phyloP scores from a whole-genome alignment of 2,329 filamentous ascomycete species.

The Colletotrichum liaoningense region DNA sequence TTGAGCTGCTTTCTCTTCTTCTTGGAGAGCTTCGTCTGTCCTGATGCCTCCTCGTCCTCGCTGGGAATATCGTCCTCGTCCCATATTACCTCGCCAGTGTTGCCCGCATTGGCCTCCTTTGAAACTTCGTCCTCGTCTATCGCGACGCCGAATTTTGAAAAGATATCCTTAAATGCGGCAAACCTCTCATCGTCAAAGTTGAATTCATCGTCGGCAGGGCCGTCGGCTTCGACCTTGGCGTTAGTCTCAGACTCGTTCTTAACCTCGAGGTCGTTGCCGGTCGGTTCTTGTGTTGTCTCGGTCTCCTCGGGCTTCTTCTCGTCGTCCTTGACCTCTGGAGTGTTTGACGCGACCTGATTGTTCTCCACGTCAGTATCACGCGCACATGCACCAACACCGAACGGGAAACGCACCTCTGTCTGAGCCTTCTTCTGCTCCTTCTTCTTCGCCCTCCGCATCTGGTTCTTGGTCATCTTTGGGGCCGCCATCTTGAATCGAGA shows the following conservation, averaged over 20 bases:
- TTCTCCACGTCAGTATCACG: constrained; percentile 4
- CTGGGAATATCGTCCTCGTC: constrained; percentile 88
- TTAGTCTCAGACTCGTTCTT: constrained; percentile 52
- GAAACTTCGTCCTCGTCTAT: constrained; percentile 71
- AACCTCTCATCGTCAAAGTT: constrained; percentile 81
- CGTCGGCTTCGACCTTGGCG: constrained; percentile 55
- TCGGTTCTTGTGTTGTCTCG: constrained; percentile 40
- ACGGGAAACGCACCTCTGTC: constrained; percentile 58
- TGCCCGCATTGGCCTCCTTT: constrained; percentile 74
- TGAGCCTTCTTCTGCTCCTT: constrained; percentile 85
- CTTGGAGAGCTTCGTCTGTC: constrained; percentile 83
- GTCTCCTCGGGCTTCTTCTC: constrained; percentile 43
- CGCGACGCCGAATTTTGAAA: constrained; percentile 79
- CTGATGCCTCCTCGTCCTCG: constrained; percentile 78
- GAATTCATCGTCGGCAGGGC: constrained; percentile 70
- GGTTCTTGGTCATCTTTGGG: constrained; percentile 90
- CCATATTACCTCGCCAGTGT: constrained; percentile 88
- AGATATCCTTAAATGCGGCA: constrained; percentile 84
- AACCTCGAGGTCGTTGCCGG: constrained; percentile 52
- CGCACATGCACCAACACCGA: too few relatives aligned
- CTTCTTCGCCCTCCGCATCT: constrained; percentile 91
- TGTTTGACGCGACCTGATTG: constrained; percentile 29
- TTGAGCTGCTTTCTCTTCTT: constrained; percentile 93
- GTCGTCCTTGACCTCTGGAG: constrained; percentile 37
- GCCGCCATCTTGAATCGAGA: constrained; percentile 64